Percentiles rank a stretch among this genome's conserved stretches.
Conservation (phyloP, 192 early-diverging fungal species). For the Lobosporangium transversale region DNA sequence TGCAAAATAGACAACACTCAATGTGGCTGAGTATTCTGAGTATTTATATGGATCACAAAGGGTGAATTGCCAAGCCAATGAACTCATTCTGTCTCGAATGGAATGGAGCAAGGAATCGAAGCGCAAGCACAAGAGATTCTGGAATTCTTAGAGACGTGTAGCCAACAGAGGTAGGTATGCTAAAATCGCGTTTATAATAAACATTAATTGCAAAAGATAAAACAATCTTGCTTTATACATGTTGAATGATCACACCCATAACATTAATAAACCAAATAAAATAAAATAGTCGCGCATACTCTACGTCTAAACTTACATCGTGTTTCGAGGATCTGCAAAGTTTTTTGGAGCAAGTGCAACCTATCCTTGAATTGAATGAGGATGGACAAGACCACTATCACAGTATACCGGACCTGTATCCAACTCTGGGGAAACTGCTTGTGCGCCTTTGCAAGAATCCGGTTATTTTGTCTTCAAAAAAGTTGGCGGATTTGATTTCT, state of each 20-base stretch:
- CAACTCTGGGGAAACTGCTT: conserved; percentile 15
- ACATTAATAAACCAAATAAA: too few relatives aligned
- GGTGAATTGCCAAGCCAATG: too few relatives aligned
- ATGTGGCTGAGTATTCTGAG: too few relatives aligned
- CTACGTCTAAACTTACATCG: conserved; percentile 4
- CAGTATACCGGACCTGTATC: conserved; percentile 4
- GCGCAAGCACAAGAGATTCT: conserved; percentile 33
- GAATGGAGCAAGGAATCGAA: conserved; percentile 44
- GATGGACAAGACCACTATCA: background rate
- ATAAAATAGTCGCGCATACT: conserved; percentile 20
- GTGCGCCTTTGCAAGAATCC: conserved; percentile 27
- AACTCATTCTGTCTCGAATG: too few relatives aligned
- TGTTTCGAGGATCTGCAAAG: conserved; percentile 12
- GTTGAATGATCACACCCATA: too few relatives aligned
- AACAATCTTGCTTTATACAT: too few relatives aligned
- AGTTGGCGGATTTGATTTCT: background rate
- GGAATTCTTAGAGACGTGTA: conserved; percentile 25
- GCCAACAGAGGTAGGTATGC: conserved; percentile 9
- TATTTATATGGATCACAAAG: too few relatives aligned
- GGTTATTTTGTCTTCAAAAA: background rate
- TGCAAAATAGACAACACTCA: too few relatives aligned
- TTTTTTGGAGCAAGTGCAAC: conserved; percentile 28
- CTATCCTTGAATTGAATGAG: background rate
- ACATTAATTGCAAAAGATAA: too few relatives aligned
- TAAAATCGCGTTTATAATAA: too few relatives aligned